Evolutionary conservation across 2,329 filamentous ascomycete species (phyloP).

Genomic region (Neoscytalidium dimidiatum): DNA sequence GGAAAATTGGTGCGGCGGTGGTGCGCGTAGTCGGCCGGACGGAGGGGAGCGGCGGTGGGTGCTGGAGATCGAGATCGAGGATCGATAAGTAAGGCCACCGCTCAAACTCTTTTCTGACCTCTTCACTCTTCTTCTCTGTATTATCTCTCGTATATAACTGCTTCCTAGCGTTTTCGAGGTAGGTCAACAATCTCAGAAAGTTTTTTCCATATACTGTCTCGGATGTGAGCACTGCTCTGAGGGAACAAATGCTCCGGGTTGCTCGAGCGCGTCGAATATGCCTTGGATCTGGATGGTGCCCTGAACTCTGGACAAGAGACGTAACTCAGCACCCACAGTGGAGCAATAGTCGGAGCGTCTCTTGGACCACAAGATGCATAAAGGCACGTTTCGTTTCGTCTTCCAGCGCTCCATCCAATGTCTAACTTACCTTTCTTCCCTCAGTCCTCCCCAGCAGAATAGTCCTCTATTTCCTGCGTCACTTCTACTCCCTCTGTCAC

Average conservation of each 20-base stretch:
- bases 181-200: neutral
- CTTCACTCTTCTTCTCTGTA: neutral
- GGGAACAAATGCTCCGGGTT: neutral
- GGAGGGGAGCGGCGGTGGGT: neutral
- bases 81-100: neutral
- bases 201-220: neutral
- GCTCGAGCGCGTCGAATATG: neutral
- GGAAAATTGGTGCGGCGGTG: slow-evolving; percentile 14
- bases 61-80: neutral
- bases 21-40: neutral
- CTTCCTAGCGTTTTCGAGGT: neutral
- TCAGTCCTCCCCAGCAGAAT: slow-evolving; percentile 3
- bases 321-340: neutral
- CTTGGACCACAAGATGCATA: neutral
- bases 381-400: slow-evolving; percentile 8
- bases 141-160: neutral
- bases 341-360: neutral
- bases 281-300: neutral
- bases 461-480: neutral
- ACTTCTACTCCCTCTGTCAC: neutral
- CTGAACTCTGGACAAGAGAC: too few relatives aligned
- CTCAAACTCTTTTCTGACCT: neutral
- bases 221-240: neutral
- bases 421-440: neutral
- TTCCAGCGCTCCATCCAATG: neutral